These are phyloP conservation scores for Hordeum vulgare DNA, from an alignment of 176 grass and related monocot species.

Conservation along the genomic window DNA sequence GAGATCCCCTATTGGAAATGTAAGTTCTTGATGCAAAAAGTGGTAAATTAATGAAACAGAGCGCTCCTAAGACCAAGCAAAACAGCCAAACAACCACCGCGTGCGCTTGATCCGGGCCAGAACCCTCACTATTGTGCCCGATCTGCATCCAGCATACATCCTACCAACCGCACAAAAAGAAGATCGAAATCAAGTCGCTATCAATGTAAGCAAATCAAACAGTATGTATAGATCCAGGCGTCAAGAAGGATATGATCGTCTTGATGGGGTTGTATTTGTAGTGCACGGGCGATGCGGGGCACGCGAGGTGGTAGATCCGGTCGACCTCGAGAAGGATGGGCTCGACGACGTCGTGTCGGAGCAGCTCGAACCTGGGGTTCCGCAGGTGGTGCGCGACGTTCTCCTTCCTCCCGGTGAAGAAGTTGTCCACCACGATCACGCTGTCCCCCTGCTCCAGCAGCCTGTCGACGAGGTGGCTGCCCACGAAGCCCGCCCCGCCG, in stretches of 20 bases:
- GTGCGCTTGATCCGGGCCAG: slow-evolving; percentile 4
- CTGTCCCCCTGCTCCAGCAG: slow-evolving; percentile 74
- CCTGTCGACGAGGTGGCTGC: slow-evolving; percentile 87
- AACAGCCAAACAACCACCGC: neutral
- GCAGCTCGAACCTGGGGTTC: slow-evolving; percentile 92
- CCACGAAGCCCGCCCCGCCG: slow-evolving; percentile 81
- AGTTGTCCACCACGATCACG: slow-evolving; percentile 94
- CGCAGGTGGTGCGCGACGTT: slow-evolving; percentile 74
- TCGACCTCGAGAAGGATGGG: slow-evolving; percentile 89
- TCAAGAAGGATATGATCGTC: slow-evolving; percentile 62
- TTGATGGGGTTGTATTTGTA: slow-evolving; percentile 93
- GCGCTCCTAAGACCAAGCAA: neutral
- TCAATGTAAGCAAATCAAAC: slow-evolving; percentile 25
- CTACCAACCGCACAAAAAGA: neutral
- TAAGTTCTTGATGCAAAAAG: neutral
- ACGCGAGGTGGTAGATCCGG: slow-evolving; percentile 91
- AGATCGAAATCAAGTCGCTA: slow-evolving; percentile 5
- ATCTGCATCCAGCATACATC: slow-evolving; percentile 1
- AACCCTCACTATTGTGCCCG: neutral
- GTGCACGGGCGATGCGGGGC: slow-evolving; percentile 75
- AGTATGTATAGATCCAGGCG: slow-evolving; percentile 16
- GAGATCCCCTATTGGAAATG: neutral
- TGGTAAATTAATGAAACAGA: neutral
- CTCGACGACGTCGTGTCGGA: slow-evolving; percentile 88
- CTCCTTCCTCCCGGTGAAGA: slow-evolving; percentile 79